Evolutionary conservation across 352 stramenopile genomes (phyloP).

Genomic region (Phytopythium sindhum): DNA sequence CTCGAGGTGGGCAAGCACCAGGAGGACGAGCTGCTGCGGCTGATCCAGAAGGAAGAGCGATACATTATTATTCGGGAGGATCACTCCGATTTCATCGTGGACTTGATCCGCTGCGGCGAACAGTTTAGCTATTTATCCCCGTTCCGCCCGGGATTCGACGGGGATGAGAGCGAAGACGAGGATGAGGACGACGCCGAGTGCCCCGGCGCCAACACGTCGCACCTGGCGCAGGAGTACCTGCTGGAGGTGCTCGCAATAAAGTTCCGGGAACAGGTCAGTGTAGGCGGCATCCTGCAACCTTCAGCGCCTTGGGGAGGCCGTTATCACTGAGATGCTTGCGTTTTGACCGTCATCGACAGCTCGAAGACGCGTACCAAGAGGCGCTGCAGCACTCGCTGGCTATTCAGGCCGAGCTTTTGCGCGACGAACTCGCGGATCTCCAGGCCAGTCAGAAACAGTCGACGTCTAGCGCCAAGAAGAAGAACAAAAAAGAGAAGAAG

Average conservation of each 20-base stretch:
- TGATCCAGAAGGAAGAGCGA: conserved; percentile 78
- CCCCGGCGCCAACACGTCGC: conserved; percentile 69
- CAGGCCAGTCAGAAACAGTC: conserved; percentile 56
- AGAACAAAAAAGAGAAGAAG: conserved; percentile 78
- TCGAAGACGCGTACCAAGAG: conserved; percentile 75
- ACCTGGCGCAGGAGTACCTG: conserved; percentile 74
- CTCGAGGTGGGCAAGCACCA: conserved; percentile 62
- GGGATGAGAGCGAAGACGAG: conserved; percentile 42
- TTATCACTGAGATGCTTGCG: background rate
- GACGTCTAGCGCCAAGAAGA: conserved; percentile 53
- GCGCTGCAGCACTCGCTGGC: conserved; percentile 73
- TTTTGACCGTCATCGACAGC: conserved; percentile 19
- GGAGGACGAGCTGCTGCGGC: conserved; percentile 64
- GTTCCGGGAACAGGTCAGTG: conserved; percentile 68
- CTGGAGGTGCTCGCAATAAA: conserved; percentile 78
- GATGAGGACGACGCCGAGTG: conserved; percentile 64
- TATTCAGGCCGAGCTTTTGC: conserved; percentile 66
- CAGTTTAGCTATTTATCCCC: conserved; percentile 69
- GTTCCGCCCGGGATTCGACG: conserved; percentile 33
- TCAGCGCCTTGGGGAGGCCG: background rate
- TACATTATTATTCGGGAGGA: conserved; percentile 85
- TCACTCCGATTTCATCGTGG: conserved; percentile 78
- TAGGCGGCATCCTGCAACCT: background rate
- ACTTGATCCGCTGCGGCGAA: conserved; percentile 73
- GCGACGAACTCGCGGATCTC: conserved; percentile 68